Evolutionary conservation across 345 rosid species (phyloP).

Genomic region (Salix suchowensis): DNA sequence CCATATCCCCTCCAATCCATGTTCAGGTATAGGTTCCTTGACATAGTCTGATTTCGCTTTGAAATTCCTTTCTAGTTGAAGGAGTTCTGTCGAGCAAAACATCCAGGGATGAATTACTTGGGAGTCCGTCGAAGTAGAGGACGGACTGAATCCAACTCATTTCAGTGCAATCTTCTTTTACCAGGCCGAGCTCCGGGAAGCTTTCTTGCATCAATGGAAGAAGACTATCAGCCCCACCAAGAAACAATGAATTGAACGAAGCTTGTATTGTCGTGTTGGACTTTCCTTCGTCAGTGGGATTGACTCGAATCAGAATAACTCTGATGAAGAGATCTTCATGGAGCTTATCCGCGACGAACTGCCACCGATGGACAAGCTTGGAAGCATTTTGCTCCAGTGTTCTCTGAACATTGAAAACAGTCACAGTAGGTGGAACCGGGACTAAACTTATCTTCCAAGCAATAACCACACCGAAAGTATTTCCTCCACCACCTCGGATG

Average conservation of each 20-base stretch:
- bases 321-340: not conserved
- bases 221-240: not conserved
- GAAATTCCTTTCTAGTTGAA: not conserved
- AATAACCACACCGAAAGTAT: not conserved
- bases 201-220: not conserved
- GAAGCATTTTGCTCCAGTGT: not conserved
- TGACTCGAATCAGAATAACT: too few species aligned
- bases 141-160: not conserved
- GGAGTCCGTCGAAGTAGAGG: not conserved
- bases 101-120: not conserved
- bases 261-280: not conserved
- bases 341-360: not conserved
- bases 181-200: not conserved
- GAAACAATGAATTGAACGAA: not conserved
- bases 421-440: not conserved
- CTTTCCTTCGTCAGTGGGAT: too few species aligned
- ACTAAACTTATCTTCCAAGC: not conserved
- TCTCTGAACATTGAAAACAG: not conserved
- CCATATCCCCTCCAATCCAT: not conserved
- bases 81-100: not conserved
- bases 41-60: not conserved
- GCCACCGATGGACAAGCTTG: not conserved
- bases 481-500: not conserved
- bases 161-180: not conserved
- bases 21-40: not conserved